Evolutionary conservation across 106 monocot genomes (phyloP).

Genomic region (Acorus calamus): DNA sequence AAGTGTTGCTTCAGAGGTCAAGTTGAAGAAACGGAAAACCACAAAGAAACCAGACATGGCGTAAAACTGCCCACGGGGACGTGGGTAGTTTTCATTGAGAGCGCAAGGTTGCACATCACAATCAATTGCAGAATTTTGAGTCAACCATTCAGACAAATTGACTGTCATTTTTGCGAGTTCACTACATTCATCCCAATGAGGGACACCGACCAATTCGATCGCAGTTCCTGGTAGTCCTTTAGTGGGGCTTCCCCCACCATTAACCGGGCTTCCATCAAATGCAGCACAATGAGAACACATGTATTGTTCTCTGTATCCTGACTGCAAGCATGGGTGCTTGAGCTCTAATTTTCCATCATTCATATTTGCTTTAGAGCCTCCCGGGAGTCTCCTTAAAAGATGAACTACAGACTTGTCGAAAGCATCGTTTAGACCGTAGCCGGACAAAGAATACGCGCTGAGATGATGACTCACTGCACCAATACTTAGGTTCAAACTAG

Average conservation of each 20-base stretch:
- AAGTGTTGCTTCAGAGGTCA: conserved; percentile 55
- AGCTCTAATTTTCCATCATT: conserved; percentile 45
- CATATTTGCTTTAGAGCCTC: conserved; percentile 4
- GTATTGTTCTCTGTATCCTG: conserved; percentile 72
- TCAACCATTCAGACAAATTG: conserved; percentile 72
- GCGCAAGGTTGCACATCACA: conserved; percentile 82
- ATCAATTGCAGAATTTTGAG: conserved; percentile 45
- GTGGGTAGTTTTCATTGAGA: conserved; percentile 37
- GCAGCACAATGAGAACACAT: conserved; percentile 61
- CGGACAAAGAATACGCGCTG: conserved; percentile 88
- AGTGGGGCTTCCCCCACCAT: conserved; percentile 16
- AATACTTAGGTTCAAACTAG: conserved; percentile 57
- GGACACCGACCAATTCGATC: conserved; percentile 56
- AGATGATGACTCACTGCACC: conserved; percentile 63
- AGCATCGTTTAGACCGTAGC: conserved; percentile 96
- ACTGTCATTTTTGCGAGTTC: conserved; percentile 75
- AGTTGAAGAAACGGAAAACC: conserved; percentile 85
- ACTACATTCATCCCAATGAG: conserved; percentile 75
- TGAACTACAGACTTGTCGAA: conserved; percentile 80
- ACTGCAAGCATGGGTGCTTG: conserved; percentile 80
- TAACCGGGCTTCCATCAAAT: conserved; percentile 43
- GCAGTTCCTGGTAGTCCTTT: conserved; percentile 27
- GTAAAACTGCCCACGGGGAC: conserved; percentile 72
- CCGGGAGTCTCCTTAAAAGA: conserved; percentile 33
- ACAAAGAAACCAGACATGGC: conserved; percentile 97